phyloP scores from a whole-genome alignment of 2,329 filamentous ascomycete genomes.

The Fusarium sp. region DNA sequence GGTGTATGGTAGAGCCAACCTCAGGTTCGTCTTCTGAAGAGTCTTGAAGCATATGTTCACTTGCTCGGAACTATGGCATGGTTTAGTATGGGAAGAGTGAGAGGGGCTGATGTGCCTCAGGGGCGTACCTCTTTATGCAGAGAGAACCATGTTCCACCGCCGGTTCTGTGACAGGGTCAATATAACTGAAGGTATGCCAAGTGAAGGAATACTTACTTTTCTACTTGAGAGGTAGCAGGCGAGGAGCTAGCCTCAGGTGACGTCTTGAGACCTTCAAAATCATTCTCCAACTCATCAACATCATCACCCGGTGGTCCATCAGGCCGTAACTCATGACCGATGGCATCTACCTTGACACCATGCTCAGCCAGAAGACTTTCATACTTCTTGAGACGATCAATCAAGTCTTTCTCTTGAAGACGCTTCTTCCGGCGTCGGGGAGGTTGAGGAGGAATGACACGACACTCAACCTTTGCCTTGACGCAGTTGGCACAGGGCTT shows the following conservation, averaged over 20 bases:
- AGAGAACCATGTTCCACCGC: slow-evolving; percentile 55
- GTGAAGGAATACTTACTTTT: slow-evolving; percentile 38
- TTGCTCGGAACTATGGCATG: slow-evolving; percentile 56
- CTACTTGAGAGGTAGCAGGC: slow-evolving; percentile 42
- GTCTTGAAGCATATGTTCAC: slow-evolving; percentile 57
- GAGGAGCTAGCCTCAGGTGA: slow-evolving; percentile 57
- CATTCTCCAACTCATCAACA: slow-evolving; percentile 63
- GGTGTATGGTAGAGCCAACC: slow-evolving; percentile 61
- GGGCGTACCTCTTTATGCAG: slow-evolving; percentile 59
- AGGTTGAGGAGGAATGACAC: slow-evolving; percentile 64
- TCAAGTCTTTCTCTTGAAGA: slow-evolving; percentile 72
- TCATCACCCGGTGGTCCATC: slow-evolving; percentile 54
- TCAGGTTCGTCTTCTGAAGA: slow-evolving; percentile 67
- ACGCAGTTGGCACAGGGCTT: slow-evolving; percentile 75
- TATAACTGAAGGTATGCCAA: not conserved
- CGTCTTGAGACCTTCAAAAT: slow-evolving; percentile 63
- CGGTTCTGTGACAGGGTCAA: slow-evolving; percentile 28
- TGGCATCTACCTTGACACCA: slow-evolving; percentile 72
- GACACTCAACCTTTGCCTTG: slow-evolving; percentile 68
- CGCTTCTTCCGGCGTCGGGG: slow-evolving; percentile 67
- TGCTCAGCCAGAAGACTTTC: slow-evolving; percentile 71
- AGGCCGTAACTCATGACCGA: slow-evolving; percentile 57
- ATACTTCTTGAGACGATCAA: slow-evolving; percentile 73
- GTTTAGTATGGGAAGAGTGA: slow-evolving; percentile 11
- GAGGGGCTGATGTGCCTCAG: not conserved